Evolutionary conservation across 1,284 basidiomycete species (phyloP).

Genomic region (Rhodotorula sp.): DNA sequence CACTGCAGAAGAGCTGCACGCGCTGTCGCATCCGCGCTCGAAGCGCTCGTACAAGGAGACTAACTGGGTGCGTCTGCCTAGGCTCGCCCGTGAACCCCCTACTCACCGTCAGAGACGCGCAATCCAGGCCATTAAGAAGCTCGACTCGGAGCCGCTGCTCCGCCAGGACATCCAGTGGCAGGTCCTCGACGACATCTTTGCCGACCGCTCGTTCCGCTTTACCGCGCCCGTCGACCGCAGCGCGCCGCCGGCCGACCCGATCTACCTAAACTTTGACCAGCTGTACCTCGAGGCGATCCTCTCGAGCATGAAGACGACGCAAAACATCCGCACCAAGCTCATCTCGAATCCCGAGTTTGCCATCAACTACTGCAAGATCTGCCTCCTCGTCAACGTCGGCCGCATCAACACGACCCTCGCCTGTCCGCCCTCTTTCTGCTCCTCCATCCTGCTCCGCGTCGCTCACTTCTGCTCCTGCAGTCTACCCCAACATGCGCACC

Average conservation of each 20-base stretch:
- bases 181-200: slow-evolving; percentile 74
- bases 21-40: slow-evolving; percentile 18
- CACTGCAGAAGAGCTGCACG: slow-evolving; percentile 29
- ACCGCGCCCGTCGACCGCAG: slow-evolving; percentile 57
- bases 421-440: slow-evolving; percentile 60
- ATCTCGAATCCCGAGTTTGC: slow-evolving; percentile 60
- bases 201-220: slow-evolving; percentile 68
- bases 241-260: slow-evolving; percentile 44
- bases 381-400: slow-evolving; percentile 85
- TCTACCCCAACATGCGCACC: slow-evolving; percentile 72
- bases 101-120: background rate
- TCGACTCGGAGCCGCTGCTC: slow-evolving; percentile 38
- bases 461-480: slow-evolving; percentile 18
- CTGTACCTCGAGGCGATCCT: slow-evolving; percentile 78
- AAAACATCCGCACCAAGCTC: slow-evolving; percentile 66
- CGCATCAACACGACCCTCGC: slow-evolving; percentile 92
- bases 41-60: slow-evolving; percentile 34
- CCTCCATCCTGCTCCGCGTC: too few species aligned
- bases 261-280: slow-evolving; percentile 69
- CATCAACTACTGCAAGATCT: slow-evolving; percentile 75
- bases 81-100: background rate
- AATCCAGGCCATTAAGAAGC: slow-evolving; percentile 39
- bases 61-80: slow-evolving; percentile 26
- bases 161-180: slow-evolving; percentile 77
- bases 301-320: slow-evolving; percentile 78